phyloP scores from a whole-genome alignment of 23 red algal genomes.

The Cyanidioschyzon merolae region DNA sequence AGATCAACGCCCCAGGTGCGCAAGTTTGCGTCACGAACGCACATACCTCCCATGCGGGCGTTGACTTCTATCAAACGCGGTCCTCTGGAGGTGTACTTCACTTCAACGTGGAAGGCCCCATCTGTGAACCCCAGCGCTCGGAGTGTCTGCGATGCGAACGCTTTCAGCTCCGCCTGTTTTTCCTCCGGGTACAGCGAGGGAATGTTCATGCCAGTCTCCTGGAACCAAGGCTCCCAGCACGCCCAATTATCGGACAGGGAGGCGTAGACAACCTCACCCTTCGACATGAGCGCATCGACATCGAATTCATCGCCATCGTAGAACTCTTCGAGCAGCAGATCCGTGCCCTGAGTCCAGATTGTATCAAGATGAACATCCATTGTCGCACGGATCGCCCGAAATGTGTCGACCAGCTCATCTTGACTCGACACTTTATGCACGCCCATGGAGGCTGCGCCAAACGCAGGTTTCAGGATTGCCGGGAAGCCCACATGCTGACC shows the following conservation, averaged over 20 bases:
- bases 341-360: conserved; percentile 74
- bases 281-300: conserved; percentile 64
- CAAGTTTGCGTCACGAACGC: conserved; percentile 63
- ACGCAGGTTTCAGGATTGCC: conserved; percentile 71
- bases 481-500: conserved; percentile 78
- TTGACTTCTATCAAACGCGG: conserved; percentile 97
- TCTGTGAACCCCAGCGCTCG: conserved; percentile 56
- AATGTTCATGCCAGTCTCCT: conserved; percentile 84
- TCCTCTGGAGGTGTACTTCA: conserved; percentile 75
- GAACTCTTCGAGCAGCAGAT: conserved; percentile 85
- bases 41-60: conserved; percentile 92
- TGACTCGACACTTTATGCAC: conserved; percentile 36
- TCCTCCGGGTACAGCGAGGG: conserved; percentile 59
- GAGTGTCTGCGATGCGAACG: conserved; percentile 40
- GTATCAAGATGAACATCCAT: conserved; percentile 42
- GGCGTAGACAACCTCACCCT: conserved; percentile 66
- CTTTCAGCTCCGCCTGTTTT: conserved; percentile 64
- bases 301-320: conserved; percentile 98
- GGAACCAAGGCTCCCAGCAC: conserved; percentile 83
- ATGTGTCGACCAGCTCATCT: conserved; percentile 28
- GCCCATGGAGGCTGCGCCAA: conserved; percentile 76
- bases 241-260: conserved; percentile 93
- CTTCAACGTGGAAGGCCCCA: conserved; percentile 85
- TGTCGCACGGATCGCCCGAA: conserved; percentile 26
- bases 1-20: conserved; percentile 89